Base-by-base conservation (phyloP, 352 stramenopile genomes). In the Phytophthora vignae region DNA sequence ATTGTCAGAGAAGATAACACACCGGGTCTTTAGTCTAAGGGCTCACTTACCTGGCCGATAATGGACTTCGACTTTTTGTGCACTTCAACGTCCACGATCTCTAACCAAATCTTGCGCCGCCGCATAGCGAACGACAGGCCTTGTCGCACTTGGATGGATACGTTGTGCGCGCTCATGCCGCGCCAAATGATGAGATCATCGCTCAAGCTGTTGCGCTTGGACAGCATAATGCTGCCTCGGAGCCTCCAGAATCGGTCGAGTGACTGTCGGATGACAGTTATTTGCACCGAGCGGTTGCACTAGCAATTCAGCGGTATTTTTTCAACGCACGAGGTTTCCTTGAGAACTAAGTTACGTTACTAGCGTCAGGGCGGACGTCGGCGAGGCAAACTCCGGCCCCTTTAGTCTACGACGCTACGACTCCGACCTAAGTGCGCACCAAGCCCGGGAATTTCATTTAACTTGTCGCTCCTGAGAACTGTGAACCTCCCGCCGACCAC, bases 181-280 rank as follows among this genome's bases (percentile, higher is more conserved):
- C 78, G 78, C 81, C 78, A 85, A 36, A 85, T 83, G 60, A 85
- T 82, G 40, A 87, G 73, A 60, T 87, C 79, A 75, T 87, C 75
- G 60, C 78, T 89, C n/a, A 85, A 69, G 29, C 74, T 85, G 49
- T 74, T 83, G 50, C 79, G 74, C 71, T 87, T 84, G 12, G 76
- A 83, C 44, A 87, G 53, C 76, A 84, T 86, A 31, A 11, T 58
- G 33, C 48, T 9, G 33, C 55, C 58, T 21, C 9, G 60, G 15
- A 29, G 33, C 55, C 58, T 21, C 9, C 57, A 6, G 10, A 38
- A 52, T 42, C 27, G 40, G 29, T 4, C 33, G 33, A 40, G 55
- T 14, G 33, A 40, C 64, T 14, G 33, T 14, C 5, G 14, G 29
- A 10, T n/a, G 27, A 21, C 40, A 27, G 29, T 54, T 64, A 63